phyloP scores from a whole-genome alignment of 305 asterid genomes.

The Solanum hybrid region DNA sequence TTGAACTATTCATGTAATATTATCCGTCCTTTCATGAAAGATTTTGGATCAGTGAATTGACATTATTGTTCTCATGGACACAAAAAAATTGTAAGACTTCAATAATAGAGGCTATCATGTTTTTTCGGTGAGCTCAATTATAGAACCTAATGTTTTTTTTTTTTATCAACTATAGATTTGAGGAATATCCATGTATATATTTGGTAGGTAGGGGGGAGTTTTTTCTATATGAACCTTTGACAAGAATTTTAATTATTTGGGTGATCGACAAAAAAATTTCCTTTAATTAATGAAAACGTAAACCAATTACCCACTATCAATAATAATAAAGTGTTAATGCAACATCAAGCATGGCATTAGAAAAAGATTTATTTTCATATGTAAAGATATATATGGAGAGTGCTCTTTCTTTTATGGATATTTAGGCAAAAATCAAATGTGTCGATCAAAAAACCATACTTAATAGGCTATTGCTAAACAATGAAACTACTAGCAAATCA shows the following conservation, averaged over 20 bases:
- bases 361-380: background rate
- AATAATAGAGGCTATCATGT: background rate
- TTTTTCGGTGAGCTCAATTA: background rate
- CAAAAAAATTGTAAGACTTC: background rate
- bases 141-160: background rate
- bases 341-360: background rate
- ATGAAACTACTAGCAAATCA: background rate
- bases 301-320: background rate
- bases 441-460: background rate
- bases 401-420: background rate
- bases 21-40: background rate
- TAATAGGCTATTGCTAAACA: background rate
- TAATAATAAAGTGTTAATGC: background rate
- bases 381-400: background rate
- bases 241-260: background rate
- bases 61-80: background rate
- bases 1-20: background rate
- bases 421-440: background rate
- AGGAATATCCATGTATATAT: background rate
- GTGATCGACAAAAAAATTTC: background rate
- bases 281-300: background rate
- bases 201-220: background rate
- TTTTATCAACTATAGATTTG: background rate
- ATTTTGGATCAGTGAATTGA: background rate
- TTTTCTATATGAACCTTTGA: background rate